Evolutionary conservation across 805 yeast species (phyloP).

Genomic region (Saturnispora kantuleensis): DNA sequence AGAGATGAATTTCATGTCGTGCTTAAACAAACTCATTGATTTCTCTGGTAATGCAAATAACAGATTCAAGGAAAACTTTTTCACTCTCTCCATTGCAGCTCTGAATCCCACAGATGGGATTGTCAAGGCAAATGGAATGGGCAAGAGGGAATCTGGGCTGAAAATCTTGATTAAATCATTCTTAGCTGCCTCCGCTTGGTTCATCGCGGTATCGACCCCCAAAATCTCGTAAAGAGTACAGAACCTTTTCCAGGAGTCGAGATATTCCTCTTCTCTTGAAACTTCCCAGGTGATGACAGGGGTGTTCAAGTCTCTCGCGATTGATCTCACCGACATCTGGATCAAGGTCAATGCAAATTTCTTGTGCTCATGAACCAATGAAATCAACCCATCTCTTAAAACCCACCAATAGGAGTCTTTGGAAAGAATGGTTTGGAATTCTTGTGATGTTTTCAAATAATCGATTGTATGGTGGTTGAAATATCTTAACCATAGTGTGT

Average conservation of each 20-base stretch:
- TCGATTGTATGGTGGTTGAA: slow-evolving; percentile 24
- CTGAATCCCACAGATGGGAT: slow-evolving; percentile 67
- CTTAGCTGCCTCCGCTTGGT: slow-evolving; percentile 74
- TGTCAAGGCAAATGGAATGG: slow-evolving; percentile 62
- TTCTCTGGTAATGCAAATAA: slow-evolving; percentile 41
- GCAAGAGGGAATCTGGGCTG: slow-evolving; percentile 39
- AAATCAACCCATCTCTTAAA: slow-evolving; percentile 47
- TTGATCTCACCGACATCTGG: slow-evolving; percentile 45
- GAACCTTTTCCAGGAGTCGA: slow-evolving; percentile 60
- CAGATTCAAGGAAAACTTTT: slow-evolving; percentile 49
- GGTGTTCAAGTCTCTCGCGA: slow-evolving; percentile 27
- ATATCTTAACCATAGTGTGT: slow-evolving; percentile 47
- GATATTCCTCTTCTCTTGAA: slow-evolving; percentile 20
- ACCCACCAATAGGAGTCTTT: slow-evolving; percentile 41
- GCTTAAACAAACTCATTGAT: slow-evolving; percentile 38
- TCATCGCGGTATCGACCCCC: slow-evolving; percentile 76
- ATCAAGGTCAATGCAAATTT: slow-evolving; percentile 61
- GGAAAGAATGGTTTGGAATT: slow-evolving; percentile 25
- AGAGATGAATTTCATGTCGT: slow-evolving; percentile 32
- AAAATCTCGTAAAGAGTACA: slow-evolving; percentile 69
- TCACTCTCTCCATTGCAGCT: slow-evolving; percentile 69
- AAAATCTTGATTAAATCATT: slow-evolving; percentile 50
- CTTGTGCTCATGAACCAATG: slow-evolving; percentile 52
- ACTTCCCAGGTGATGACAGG: slow-evolving; percentile 38
- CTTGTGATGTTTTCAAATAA: slow-evolving; percentile 5